Percentiles rank a stretch among this genome's conserved stretches.
These are phyloP conservation scores for Clonostachys chloroleuca DNA, from an alignment of 2,329 filamentous ascomycete genomes.

Conservation along the genomic window DNA sequence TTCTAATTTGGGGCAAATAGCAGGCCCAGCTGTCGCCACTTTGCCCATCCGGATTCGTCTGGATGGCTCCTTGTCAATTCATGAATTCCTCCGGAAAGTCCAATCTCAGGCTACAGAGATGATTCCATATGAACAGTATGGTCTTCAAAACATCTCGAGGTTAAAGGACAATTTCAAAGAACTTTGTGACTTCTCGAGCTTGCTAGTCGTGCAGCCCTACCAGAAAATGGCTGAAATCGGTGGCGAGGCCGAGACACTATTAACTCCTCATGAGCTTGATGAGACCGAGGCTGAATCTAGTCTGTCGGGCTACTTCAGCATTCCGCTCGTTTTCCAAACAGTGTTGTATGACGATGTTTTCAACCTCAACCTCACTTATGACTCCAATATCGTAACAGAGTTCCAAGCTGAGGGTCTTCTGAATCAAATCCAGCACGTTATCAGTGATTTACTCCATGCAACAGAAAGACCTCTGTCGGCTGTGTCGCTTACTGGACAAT, in stretches of 20 bases:
- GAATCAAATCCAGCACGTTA: constrained; percentile 2
- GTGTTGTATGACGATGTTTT: background rate
- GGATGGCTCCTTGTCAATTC: constrained; percentile 2
- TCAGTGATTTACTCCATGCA: constrained; percentile 1
- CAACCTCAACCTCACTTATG: constrained; percentile 2
- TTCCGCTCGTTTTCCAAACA: constrained; percentile 6
- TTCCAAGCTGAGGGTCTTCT: background rate
- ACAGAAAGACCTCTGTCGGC: background rate
- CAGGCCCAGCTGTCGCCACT: constrained; percentile 8
- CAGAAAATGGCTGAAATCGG: background rate
- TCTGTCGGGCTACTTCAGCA: background rate
- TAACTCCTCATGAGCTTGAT: background rate
- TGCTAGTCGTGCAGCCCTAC: background rate
- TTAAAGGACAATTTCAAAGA: constrained; percentile 4
- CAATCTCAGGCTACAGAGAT: constrained; percentile 8
- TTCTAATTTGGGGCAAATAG: constrained; percentile 3
- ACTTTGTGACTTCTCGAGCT: constrained; percentile 2
- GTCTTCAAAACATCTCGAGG: constrained; percentile 6
- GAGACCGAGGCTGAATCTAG: constrained; percentile 6
- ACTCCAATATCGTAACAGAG: background rate
- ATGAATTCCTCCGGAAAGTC: constrained; percentile 5
- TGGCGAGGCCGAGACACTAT: background rate
- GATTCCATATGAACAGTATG: constrained; percentile 11
- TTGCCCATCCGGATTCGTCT: constrained; percentile 8
- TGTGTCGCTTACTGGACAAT: background rate